Base-by-base conservation (phyloP, 495 filamentous ascomycete species). In the Xylaria sp. region DNA sequence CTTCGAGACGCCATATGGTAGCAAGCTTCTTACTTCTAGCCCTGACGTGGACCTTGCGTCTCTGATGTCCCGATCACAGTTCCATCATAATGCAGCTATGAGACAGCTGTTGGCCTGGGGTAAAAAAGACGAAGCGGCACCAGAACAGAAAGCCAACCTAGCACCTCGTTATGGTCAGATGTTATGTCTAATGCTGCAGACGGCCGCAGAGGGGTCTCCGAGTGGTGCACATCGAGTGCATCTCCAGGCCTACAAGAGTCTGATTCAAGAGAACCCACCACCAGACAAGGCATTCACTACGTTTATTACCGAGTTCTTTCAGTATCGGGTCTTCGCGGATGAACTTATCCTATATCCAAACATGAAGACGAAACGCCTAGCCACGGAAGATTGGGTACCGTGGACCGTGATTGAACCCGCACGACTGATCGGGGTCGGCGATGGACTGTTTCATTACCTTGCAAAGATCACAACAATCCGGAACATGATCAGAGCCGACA, bases 241-340 rank as follows among this genome's bases (percentile, higher is more conserved):
- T 77, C 90, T 97, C 73, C 84, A 90, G 71, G 92, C 89, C 3
- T 94, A 93, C 71, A 88, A 92, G 70, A 87, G 86, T 62, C 85
- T 97, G 61, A 86, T 96, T n/a, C 76, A 83, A 62, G 81, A 84
- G 69, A 83, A 90, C 80, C 83, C 87, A 75, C 82, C 88, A 73
- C 72, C 87, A 78, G 77, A 93, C 65, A 84, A 89, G 48, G 86
- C 90, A 37, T 93, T 94, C 76, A 82, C 88, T 21, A 89, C 90
- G 71, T 97, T 97, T 77, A 92, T 97, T 73, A 87, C 93, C 79
- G 94, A 97, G 79, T 97, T 97, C 84, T 97, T 97, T 82, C 91
- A 93, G 79, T 97, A 97, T 74, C 93, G 97, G 80, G 92, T 94
- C 73, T 90, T 93, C 68, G 92, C 91, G 35, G 93, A 93, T 76